Conservation (phyloP, 352 stramenopile species). For the Saprolegnia parasitica region DNA sequence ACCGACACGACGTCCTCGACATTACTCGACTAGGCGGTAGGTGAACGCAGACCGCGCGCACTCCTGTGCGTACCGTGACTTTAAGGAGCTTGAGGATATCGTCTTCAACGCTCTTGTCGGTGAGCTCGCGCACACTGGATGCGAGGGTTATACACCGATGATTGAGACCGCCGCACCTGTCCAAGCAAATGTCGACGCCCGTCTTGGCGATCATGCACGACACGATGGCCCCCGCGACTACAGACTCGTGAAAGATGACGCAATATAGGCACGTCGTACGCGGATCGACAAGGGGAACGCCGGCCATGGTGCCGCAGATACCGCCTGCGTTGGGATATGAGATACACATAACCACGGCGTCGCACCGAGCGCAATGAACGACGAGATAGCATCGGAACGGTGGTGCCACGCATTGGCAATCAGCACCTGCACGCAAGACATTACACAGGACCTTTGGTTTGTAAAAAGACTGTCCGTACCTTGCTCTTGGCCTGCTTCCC, state of each 20-base stretch:
- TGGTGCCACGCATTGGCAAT: slow-evolving; percentile 98
- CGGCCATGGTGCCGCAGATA: slow-evolving; percentile 66
- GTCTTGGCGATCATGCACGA: slow-evolving; percentile 87
- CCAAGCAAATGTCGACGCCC: slow-evolving; percentile 72
- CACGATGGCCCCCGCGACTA: slow-evolving; percentile 78
- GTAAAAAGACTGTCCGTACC: slow-evolving; percentile 28
- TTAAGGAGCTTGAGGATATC: slow-evolving; percentile 72
- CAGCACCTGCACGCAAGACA: slow-evolving; percentile 59
- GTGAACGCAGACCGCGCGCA: neutral
- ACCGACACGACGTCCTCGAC: slow-evolving; percentile 77
- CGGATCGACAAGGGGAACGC: slow-evolving; percentile 67
- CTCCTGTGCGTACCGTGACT: slow-evolving; percentile 48
- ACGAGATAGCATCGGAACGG: slow-evolving; percentile 88
- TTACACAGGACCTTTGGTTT: no score
- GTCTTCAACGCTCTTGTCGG: slow-evolving; percentile 76
- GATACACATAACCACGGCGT: neutral
- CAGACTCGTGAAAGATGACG: slow-evolving; percentile 1
- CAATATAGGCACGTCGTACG: slow-evolving; percentile 32
- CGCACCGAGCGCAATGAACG: slow-evolving; percentile 66
- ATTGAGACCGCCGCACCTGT: slow-evolving; percentile 44
- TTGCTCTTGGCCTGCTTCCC: slow-evolving; percentile 90
- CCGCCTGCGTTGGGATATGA: slow-evolving; percentile 35
- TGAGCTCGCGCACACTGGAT: slow-evolving; percentile 69
- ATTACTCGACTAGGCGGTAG: slow-evolving; percentile 47
- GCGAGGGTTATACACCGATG: neutral